Evolutionary conservation across 148 eudicot genomes (phyloP), one percentile per base, ranked within the genome.

Genomic region (Rhododendron vialii): DNA sequence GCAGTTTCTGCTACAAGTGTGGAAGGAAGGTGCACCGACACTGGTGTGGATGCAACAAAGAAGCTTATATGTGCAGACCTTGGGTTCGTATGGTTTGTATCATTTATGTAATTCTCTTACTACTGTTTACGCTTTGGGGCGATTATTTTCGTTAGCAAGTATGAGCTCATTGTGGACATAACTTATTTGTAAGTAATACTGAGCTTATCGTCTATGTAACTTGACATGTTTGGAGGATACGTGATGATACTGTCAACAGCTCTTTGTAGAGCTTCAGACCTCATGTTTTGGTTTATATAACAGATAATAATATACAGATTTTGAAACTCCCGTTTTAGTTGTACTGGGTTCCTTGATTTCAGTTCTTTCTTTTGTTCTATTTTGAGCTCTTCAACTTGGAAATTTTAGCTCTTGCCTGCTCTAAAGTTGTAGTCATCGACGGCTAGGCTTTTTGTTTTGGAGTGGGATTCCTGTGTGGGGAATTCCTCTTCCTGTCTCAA

Each of bases 1-100:
- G 84, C 30, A 75, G 63, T 35, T 92, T 92, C 84, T 92, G 93
- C 90, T 90, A 92, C 91, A 90, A 61, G 80, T 92, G 93, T 74
- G 93, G 93, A 12, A 81, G 78, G 84, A 87, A 57, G 83, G 88
- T 90, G 26, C 71, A 86, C 33, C 61, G 77, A 0, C 89, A 87
- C 81, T 84, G 89, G 91, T 91, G 93, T 48, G 45, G 61, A 15
- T 91, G 93, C 65, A 85, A 82, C 76, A 41, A 50, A n/a, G 43
- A 84, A 55, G 30, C 79, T 14, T 35, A 43, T 71, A 4, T 28
- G 80, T 87, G 89, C 88, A 83, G 91, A 82, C 30, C 53, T 61
- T 80, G 86, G 80, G 63, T 82, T 86, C 61, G 83, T 36, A 24
- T 88, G 13, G 33, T 89, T 10, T 55, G 30, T 30, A 36, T 85